Base-by-base conservation (phyloP, 176 grass and related monocot species). In the Ampelocalamus luodianensis region DNA sequence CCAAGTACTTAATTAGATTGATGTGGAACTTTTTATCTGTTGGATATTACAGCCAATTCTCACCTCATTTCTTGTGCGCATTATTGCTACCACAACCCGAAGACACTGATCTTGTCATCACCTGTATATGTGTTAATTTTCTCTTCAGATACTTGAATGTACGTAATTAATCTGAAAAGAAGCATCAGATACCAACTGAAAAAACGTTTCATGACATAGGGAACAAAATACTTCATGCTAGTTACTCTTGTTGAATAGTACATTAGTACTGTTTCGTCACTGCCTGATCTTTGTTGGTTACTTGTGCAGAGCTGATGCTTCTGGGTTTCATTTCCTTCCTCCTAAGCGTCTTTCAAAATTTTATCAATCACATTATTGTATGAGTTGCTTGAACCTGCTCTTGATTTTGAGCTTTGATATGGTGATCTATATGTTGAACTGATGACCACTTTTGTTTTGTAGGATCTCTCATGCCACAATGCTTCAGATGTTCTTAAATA, bases 271-370 rank as follows among this genome's bases (percentile, higher is more conserved):
- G 55, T 32, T 60, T 70, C 3, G 14, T 76, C 29, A 68, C 58
- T 82, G 29, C 65, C 58, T 84, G n/a, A 83, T 40, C 27, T 44
- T 67, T 72, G n/a, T 13, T 55, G 55, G 58, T 51, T 71, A n/a
- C 39, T 22, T 71, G 11, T 87, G 89, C 89, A 94, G 89, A 94
- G 39, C 70, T 94, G 59, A 94, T 94, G 92, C 81, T 94, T 42
- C 87, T 94, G 46, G 92, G 92, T 20, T 94, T 94, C 76, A 94
- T 94, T 75, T 94, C 92, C 20, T 90, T 94, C 65, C 87, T 94
- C 14, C 75, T 94, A 53, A 89, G 89, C 4, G n/a, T n/a, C n/a
- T n/a, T n/a, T n/a, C n/a, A n/a, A n/a, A n/a, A n/a, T n/a, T n/a
- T n/a, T n/a, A n/a, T n/a, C n/a, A n/a, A n/a, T n/a, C n/a, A n/a